Evolutionary conservation across 2,329 filamentous ascomycete genomes (phyloP), one percentile per base, ranked within the genome.

Genomic region (Colletotrichum sidae): DNA sequence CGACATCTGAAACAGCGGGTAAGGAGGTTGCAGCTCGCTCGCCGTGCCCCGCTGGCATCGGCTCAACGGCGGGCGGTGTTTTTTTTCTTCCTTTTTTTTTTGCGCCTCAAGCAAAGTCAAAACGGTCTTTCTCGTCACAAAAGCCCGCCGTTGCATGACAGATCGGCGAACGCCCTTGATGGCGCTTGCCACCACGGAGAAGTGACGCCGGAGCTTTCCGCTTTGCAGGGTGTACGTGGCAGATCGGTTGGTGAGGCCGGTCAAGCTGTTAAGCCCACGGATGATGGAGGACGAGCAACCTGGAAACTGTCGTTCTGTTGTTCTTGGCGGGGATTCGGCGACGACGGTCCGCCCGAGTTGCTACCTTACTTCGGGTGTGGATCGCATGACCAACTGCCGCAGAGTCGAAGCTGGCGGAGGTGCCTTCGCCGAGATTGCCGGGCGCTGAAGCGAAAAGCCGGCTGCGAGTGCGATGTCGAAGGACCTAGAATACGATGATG

Each of bases 1-100:
- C 57, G 46, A 47, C 52, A 62, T 65, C 52, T 65, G 62, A 65
- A 65, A 65, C 62, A 65, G 62, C 52, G 57, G 62, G 51, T 52
- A 61, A 61, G 62, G 46, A 52, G 62, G 51, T 51, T 52, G 57
- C 62, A 55, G 62, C 51, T 47, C n/a, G 41, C 49, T 55, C 47
- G 57, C 57, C 54, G 46, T 62, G 52, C 46, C 51, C 50, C 34
- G n/a, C 57, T 37, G 39, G 51, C 25, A 62, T 65, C 45, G 45
- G 25, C 51, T 55, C 41, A 33, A 50, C 33, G 52, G 34, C 15
- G n/a, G 39, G 55, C 34, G 17, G 37, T 39, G 25, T 25, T 25
- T 25, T 35, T 33, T 55, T 25, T 25, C 25, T 17, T 33, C 52
- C 34, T 55, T 47, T 55, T 35, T 17, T 50, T 50, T n/a, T 55